A percentile compares a stretch with the other conserved stretches of the same genome.
These are phyloP conservation scores for Aaosphaeria pasadenensis DNA, from an alignment of 2,329 filamentous ascomycete genomes.

Conservation along the genomic window DNA sequence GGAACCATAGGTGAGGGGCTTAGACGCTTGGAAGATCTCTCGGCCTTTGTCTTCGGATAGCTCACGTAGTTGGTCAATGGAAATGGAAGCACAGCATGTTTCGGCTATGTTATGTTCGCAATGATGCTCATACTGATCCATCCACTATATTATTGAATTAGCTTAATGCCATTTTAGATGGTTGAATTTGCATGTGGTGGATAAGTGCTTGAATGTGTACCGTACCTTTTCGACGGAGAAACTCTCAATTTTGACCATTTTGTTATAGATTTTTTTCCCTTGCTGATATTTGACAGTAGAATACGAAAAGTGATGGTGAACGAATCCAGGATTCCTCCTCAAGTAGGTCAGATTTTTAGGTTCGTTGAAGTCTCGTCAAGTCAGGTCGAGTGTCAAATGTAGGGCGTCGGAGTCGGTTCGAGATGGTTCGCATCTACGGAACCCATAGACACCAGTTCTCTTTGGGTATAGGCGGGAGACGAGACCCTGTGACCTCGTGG, in stretches of 20 bases:
- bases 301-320: no score
- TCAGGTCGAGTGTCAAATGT: no score
- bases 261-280: conserved; percentile 5
- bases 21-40: conserved; percentile 52
- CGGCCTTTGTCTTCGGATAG: conserved; percentile 56
- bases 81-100: conserved; percentile 74
- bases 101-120: conserved; percentile 70
- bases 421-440: no score
- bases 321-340: no score
- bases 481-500: no score
- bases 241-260: conserved; percentile 57
- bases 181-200: not conserved
- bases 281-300: no score
- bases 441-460: no score
- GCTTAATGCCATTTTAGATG: no score
- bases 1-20: conserved; percentile 67
- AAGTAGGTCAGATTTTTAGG: no score
- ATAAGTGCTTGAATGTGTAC: conserved; percentile 5
- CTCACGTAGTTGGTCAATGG: conserved; percentile 62
- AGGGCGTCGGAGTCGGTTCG: no score
- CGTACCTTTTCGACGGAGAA: conserved; percentile 70
- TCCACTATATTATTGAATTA: conserved; percentile 45
- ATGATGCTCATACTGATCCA: conserved; percentile 53
- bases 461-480: no score
- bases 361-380: no score